Evolutionary conservation across 805 yeast genomes (phyloP).

Genomic region (Candida pini): DNA sequence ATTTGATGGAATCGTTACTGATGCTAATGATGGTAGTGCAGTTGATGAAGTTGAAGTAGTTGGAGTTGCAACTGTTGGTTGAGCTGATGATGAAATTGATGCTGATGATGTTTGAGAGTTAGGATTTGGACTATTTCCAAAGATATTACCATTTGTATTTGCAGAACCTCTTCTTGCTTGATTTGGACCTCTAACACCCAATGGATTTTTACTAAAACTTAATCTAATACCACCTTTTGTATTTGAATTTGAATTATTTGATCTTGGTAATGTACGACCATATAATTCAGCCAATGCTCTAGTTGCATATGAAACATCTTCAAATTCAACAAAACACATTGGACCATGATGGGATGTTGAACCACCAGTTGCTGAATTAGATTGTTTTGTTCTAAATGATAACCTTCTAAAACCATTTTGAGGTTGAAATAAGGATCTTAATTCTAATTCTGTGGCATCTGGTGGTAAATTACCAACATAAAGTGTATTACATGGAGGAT

Average conservation of each 20-base stretch:
- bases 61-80: constrained; percentile 3
- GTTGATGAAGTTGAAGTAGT: not conserved
- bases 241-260: constrained; percentile 37
- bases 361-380: constrained; percentile 19
- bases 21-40: no score
- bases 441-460: constrained; percentile 91
- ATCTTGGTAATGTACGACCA: constrained; percentile 85
- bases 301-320: constrained; percentile 90
- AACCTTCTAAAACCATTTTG: constrained; percentile 91
- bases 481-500: constrained; percentile 96
- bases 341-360: constrained; percentile 72
- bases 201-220: constrained; percentile 91
- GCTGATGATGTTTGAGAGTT: constrained; percentile 1
- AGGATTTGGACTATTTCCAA: constrained; percentile 3
- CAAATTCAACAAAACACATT: constrained; percentile 99
- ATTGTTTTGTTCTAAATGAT: constrained; percentile 78
- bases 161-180: constrained; percentile 26
- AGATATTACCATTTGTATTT: constrained; percentile 5
- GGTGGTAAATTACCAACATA: constrained; percentile 97
- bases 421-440: constrained; percentile 78
- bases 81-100: constrained; percentile 3
- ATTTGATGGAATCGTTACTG: no score
- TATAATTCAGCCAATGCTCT: constrained; percentile 90
- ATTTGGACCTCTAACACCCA: constrained; percentile 81
- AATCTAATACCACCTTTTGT: constrained; percentile 89